These are phyloP conservation scores for Apiotrichum brassicae DNA, from an alignment of 1,284 basidiomycete genomes.

Conservation along the genomic window DNA sequence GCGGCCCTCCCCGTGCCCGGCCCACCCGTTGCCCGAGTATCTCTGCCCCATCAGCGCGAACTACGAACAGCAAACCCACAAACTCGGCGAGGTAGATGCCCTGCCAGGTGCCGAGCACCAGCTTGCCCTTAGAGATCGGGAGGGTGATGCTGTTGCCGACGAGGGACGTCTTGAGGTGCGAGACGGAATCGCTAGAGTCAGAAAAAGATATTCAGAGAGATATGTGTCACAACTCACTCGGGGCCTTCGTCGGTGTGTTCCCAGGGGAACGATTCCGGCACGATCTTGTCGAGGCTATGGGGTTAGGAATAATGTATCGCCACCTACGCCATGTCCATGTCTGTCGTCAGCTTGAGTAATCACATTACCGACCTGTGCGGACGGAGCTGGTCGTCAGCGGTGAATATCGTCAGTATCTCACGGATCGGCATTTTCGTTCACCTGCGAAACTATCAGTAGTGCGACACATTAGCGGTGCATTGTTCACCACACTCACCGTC, in stretches of 20 bases:
- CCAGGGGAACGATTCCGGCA: slow-evolving; percentile 83
- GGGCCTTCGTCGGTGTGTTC: slow-evolving; percentile 83
- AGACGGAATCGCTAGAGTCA: slow-evolving; percentile 53
- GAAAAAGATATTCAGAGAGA: no score
- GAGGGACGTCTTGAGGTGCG: slow-evolving; percentile 82
- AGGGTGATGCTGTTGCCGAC: slow-evolving; percentile 74
- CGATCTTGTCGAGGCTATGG: slow-evolving; percentile 65
- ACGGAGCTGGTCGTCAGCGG: slow-evolving; percentile 18
- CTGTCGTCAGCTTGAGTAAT: slow-evolving; percentile 19
- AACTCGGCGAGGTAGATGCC: slow-evolving; percentile 47
- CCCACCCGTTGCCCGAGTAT: slow-evolving; percentile 40
- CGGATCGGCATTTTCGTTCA: slow-evolving; percentile 45
- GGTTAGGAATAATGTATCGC: background rate
- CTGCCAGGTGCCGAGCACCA: slow-evolving; percentile 90
- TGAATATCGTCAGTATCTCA: slow-evolving; percentile 14
- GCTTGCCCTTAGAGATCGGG: slow-evolving; percentile 72
- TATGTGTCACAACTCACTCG: slow-evolving; percentile 68
- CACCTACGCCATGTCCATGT: slow-evolving; percentile 49
- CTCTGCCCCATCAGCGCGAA: no score
- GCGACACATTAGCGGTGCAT: no score
- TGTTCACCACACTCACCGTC: slow-evolving; percentile 61
- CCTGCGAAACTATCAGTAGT: slow-evolving; percentile 20
- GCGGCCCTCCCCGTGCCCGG: slow-evolving; percentile 32
- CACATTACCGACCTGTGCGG: slow-evolving; percentile 21
- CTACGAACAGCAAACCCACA: no score